Evolutionary conservation across 192 early-diverging fungal genomes (phyloP), one percentile per base, ranked within the genome.

Genomic region (Mortierella hygrophila): DNA sequence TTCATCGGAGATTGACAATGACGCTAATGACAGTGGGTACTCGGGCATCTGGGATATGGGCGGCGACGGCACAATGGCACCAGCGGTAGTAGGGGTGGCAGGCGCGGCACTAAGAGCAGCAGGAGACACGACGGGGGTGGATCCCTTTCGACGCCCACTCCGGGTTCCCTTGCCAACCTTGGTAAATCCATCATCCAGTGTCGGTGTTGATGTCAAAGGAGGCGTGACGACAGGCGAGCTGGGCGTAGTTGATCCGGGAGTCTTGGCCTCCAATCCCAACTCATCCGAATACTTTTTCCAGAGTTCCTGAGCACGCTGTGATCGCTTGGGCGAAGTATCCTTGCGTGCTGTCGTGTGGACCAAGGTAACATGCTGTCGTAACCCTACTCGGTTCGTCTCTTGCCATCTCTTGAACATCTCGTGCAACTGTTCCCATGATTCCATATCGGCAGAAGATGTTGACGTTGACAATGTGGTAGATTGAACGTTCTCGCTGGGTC

Each of bases 281-380:
- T 82, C 82, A 8, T 83, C 49, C 44, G 75, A 69, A 29, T 70
- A 81, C 46, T 72, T 0, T 26, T 82, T 74, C 83, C 81, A 80
- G 20, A 87, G 7, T 9, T 71, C 76, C 54, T 75, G 71, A 83
- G 91, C 35, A 49, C 80, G 42, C 80, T 75, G 74, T 4, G 76
- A 77, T 78, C 83, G 91, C 42, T 76, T 65, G 3, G 46, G 70
- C 20, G 74, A 68, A 29, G 78, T 71, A 40, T 86, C 83, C 74
- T 84, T 82, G 4, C 52, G 70, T 16, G 86, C 72, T 18, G 65
- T 69, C 6, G 54, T 47, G 65, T 94, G 93, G 20, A 90, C 86
- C 29, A 94, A 84, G 0, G 93, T 94, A 6, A 93, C 82, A 78
- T 94, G 93, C 72, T 79, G 81, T 41, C 71, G n/a, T 2, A 9